Conservation (phyloP, 1,139 yeast species). For the Geotrichum restrictum region DNA sequence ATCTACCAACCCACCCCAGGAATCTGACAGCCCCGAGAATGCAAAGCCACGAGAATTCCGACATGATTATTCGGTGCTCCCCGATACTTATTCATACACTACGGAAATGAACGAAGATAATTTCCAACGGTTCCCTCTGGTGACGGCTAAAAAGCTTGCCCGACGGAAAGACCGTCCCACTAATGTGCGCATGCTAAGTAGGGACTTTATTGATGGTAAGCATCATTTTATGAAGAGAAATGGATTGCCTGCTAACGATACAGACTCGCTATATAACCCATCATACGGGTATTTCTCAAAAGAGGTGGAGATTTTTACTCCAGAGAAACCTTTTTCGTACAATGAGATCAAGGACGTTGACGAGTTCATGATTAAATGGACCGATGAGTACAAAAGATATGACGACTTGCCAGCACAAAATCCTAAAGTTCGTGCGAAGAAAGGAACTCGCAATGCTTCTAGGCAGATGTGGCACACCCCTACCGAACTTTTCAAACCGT, state of each 20-base stretch:
- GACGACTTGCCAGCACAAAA: conserved; percentile 38
- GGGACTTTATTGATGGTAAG: conserved; percentile 65
- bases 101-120: conserved; percentile 36
- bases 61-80: conserved; percentile 37
- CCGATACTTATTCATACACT: conserved; percentile 35
- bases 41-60: conserved; percentile 13
- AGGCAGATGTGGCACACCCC: conserved; percentile 89
- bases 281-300: conserved; percentile 75
- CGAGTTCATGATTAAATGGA: conserved; percentile 68
- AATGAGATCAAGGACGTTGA: conserved; percentile 58
- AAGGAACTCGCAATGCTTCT: conserved; percentile 34
- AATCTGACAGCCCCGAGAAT: not conserved
- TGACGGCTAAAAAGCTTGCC: conserved; percentile 48
- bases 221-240: not conserved
- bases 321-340: conserved; percentile 50
- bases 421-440: conserved; percentile 22
- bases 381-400: conserved; percentile 57
- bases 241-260: not conserved
- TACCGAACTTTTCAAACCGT: conserved; percentile 74
- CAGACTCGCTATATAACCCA: conserved; percentile 75
- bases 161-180: conserved; percentile 52
- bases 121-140: conserved; percentile 47
- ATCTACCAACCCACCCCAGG: not conserved
- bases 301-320: conserved; percentile 67
- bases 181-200: conserved; percentile 61